These are phyloP conservation scores for Echinosophora koreensis DNA, from an alignment of 306 rosid genomes.

Conservation along the genomic window DNA sequence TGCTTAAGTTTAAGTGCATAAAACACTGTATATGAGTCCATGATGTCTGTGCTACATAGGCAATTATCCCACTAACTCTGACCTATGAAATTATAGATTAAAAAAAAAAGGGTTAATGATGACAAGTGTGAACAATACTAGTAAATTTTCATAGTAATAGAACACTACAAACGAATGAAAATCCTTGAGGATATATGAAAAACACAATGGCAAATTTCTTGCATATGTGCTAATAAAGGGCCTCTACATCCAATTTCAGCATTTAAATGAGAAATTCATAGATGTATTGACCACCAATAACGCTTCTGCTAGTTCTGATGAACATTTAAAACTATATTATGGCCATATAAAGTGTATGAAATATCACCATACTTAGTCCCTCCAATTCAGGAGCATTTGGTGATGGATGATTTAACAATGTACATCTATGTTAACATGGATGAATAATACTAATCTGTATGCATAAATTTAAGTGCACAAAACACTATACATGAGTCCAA, in stretches of 20 bases:
- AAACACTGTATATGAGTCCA: too few species aligned
- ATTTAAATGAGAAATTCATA: background rate
- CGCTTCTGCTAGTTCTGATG: conserved; percentile 3
- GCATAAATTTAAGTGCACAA: conserved; percentile 14
- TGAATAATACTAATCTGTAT: too few species aligned
- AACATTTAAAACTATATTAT: conserved; percentile 6
- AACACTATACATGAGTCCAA: conserved; percentile 2
- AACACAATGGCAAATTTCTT: background rate
- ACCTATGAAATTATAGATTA: conserved; percentile 57
- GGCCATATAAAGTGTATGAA: background rate
- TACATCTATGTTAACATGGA: too few species aligned
- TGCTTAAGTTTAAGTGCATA: too few species aligned
- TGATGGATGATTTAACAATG: too few species aligned
- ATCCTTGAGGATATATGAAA: background rate
- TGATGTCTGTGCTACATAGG: conserved; percentile 92
- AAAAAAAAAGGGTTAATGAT: background rate
- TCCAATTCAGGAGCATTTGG: too few species aligned
- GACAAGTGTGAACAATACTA: conserved; percentile 22
- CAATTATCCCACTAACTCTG: conserved; percentile 74
- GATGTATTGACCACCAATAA: background rate
- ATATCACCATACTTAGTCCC: too few species aligned
- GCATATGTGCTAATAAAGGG: conserved; percentile 8
- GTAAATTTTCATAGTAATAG: background rate
- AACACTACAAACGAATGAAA: conserved; percentile 1
- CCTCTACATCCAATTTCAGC: conserved; percentile 9